Percentiles rank a stretch among this genome's conserved stretches.
Evolutionary conservation across 129 eudicot species (phyloP).

Genomic region (Centaurea solstitialis): DNA sequence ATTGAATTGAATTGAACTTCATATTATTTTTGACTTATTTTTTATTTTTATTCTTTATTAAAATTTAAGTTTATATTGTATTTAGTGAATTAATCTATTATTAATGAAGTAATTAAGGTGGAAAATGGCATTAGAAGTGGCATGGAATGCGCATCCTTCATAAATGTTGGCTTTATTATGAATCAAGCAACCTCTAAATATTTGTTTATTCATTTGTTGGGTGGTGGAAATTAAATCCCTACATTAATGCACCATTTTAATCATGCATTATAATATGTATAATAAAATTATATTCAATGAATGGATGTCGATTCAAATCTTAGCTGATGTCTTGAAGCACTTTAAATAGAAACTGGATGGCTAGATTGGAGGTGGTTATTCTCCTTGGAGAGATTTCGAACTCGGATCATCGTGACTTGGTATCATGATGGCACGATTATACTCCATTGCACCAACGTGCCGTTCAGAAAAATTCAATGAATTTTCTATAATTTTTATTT

Average conservation of each 20-base stretch:
- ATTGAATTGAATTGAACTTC: not conserved
- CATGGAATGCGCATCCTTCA: slow-evolving; percentile 25
- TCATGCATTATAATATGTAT: not conserved
- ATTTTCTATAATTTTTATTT: no score
- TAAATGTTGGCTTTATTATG: slow-evolving; percentile 24
- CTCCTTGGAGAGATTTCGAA: no score
- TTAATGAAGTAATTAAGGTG: slow-evolving; percentile 1
- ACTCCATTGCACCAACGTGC: no score
- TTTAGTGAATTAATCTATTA: slow-evolving; percentile 1
- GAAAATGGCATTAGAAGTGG: slow-evolving; percentile 19
- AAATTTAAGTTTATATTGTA: no score
- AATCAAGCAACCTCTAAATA: slow-evolving; percentile 22
- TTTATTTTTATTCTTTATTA: not conserved
- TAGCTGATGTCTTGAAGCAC: no score
- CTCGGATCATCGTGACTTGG: no score
- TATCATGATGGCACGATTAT: no score
- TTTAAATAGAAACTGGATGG: no score
- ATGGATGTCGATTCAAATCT: no score
- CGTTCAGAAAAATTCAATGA: no score
- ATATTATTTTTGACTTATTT: not conserved
- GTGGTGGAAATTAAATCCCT: not conserved
- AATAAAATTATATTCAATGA: no score
- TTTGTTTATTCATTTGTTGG: slow-evolving; percentile 5
- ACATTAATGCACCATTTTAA: not conserved
- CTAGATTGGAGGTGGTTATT: no score